A percentile compares a stretch with the other conserved stretches of the same genome.
These are phyloP conservation scores for Arctostaphylos glauca DNA, from an alignment of 148 eudicot genomes.

Conservation along the genomic window DNA sequence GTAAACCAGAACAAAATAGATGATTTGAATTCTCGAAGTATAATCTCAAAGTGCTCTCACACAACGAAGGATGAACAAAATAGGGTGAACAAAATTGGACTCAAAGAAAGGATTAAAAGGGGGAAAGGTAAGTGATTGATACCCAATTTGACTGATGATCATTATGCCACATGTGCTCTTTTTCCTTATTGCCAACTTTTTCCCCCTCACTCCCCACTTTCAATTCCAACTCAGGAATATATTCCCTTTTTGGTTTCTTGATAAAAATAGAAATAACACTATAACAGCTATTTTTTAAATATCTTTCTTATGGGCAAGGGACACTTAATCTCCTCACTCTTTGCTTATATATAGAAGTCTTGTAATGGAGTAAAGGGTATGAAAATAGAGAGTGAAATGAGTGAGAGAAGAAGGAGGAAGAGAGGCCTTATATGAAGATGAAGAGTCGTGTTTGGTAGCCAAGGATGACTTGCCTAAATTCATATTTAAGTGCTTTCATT, in stretches of 20 bases:
- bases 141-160: not conserved
- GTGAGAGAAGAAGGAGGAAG: not conserved
- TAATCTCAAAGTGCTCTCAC: too few relatives aligned
- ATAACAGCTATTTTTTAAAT: not conserved
- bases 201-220: not conserved
- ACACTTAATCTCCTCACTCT: not conserved
- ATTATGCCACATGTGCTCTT: too few relatives aligned
- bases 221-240: not conserved
- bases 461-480: conserved; percentile 25
- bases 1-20: too few relatives aligned
- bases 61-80: too few relatives aligned
- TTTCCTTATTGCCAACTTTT: not conserved
- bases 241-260: not conserved
- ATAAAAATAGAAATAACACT: not conserved
- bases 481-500: not conserved
- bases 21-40: too few relatives aligned
- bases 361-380: not conserved
- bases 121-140: too few relatives aligned
- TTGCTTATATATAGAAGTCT: not conserved
- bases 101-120: not conserved
- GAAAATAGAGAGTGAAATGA: not conserved
- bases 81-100: too few relatives aligned
- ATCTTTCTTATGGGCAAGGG: not conserved
- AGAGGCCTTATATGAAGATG: conserved; percentile 17
- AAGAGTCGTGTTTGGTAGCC: conserved; percentile 21